phyloP scores from a whole-genome alignment of 2,329 filamentous ascomycete species.

The Bisporella sp. region DNA sequence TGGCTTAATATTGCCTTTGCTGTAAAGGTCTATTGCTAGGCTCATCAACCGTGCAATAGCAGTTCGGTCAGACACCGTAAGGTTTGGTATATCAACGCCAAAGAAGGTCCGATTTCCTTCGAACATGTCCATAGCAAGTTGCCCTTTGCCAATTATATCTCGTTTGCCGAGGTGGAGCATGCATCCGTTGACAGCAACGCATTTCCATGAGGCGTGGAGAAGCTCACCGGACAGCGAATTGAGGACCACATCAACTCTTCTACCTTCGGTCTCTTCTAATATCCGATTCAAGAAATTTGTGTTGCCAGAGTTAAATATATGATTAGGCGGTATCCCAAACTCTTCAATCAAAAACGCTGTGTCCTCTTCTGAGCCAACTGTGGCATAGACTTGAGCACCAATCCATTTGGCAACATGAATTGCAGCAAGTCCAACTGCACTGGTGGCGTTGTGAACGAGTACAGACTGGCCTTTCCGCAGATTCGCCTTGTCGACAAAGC shows the following conservation, averaged over 20 bases:
- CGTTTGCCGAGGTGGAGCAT: slow-evolving; percentile 32
- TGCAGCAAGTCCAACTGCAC: slow-evolving; percentile 26
- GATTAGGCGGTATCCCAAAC: slow-evolving; percentile 15
- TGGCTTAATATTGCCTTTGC: background rate
- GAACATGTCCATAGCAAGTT: slow-evolving; percentile 30
- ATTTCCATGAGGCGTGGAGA: slow-evolving; percentile 25
- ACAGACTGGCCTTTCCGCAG: slow-evolving; percentile 20
- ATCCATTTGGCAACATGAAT: slow-evolving; percentile 21
- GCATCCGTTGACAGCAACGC: slow-evolving; percentile 28
- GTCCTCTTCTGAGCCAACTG: slow-evolving; percentile 13
- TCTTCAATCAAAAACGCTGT: slow-evolving; percentile 9
- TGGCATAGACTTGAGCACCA: slow-evolving; percentile 25
- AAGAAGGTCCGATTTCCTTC: slow-evolving; percentile 31
- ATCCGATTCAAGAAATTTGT: slow-evolving; percentile 18
- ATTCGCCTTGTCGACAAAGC: slow-evolving; percentile 6
- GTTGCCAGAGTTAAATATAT: slow-evolving; percentile 25
- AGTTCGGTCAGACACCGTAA: too few species aligned
- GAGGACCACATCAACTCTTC: slow-evolving; percentile 22
- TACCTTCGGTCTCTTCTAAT: slow-evolving; percentile 11
- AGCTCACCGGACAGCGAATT: slow-evolving; percentile 21
- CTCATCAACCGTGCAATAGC: too few species aligned
- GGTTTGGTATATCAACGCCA: slow-evolving; percentile 28
- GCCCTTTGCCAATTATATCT: slow-evolving; percentile 17
- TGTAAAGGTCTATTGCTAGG: background rate
- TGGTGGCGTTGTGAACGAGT: slow-evolving; percentile 26